Evolutionary conservation across 345 rosid species (phyloP).

Genomic region (Populus nigra): DNA sequence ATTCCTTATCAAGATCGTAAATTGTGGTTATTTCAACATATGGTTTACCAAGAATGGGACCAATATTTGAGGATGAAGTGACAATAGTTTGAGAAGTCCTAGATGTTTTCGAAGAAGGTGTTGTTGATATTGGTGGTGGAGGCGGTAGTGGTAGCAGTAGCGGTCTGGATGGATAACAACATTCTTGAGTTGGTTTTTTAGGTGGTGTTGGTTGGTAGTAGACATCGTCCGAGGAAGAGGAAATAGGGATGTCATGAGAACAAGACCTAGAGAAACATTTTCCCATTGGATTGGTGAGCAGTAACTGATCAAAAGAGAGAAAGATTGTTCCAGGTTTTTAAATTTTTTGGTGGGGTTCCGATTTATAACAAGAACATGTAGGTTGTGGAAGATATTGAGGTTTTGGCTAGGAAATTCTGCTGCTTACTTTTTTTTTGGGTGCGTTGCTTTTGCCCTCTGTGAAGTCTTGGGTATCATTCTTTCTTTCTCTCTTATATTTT

Average conservation of each 20-base stretch:
- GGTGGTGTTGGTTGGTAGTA: constrained; percentile 32
- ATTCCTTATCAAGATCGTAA: constrained; percentile 22
- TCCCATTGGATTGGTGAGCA: constrained; percentile 34
- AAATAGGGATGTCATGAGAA: constrained; percentile 55
- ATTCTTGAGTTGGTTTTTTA: constrained; percentile 22
- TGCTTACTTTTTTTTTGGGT: not conserved
- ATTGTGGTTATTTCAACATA: constrained; percentile 20
- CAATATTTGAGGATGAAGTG: constrained; percentile 26
- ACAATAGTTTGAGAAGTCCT: not conserved
- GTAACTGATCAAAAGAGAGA: not conserved
- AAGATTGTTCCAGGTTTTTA: not conserved
- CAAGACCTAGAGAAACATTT: constrained; percentile 41
- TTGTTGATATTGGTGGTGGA: not conserved
- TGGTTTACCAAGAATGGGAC: constrained; percentile 24
- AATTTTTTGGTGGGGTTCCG: not conserved
- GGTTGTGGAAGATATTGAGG: not conserved
- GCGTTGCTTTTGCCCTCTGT: constrained; percentile 22
- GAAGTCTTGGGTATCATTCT: constrained; percentile 14
- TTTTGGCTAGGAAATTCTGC: not conserved
- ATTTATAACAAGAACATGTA: not conserved
- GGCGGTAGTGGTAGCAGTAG: not conserved
- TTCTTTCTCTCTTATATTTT: not conserved
- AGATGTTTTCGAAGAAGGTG: constrained; percentile 12
- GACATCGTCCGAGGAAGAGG: constrained; percentile 30
- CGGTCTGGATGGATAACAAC: not conserved